These are phyloP conservation scores for Orbilia oligospora DNA, from an alignment of 2,329 filamentous ascomycete genomes.

Conservation along the genomic window DNA sequence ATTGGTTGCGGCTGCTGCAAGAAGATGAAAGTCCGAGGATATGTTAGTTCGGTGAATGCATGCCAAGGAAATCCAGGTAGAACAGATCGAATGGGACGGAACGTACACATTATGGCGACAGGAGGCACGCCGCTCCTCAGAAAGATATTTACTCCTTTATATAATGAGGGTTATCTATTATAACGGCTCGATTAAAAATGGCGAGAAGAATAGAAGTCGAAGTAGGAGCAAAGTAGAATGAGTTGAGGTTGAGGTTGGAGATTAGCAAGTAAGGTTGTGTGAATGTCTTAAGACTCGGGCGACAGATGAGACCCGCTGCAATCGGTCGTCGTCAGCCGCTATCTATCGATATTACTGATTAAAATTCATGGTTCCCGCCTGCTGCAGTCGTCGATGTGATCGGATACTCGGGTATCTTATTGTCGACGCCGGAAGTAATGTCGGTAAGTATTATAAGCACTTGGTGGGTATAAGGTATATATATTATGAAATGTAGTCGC, in stretches of 20 bases:
- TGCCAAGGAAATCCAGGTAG: slow-evolving; percentile 37
- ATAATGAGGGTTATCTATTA: neutral
- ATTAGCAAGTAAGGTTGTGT: slow-evolving; percentile 4
- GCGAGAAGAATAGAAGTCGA: neutral
- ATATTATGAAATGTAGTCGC: neutral
- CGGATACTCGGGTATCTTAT: neutral
- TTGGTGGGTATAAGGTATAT: neutral
- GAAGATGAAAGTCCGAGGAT: neutral
- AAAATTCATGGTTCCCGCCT: slow-evolving; percentile 31
- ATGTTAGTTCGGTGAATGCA: slow-evolving; percentile 1
- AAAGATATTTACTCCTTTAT: neutral
- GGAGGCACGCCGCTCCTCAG: slow-evolving; percentile 33
- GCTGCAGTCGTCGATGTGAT: slow-evolving; percentile 1
- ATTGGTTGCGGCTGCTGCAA: slow-evolving; percentile 40
- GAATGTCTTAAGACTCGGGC: slow-evolving; percentile 27
- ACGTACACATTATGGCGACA: slow-evolving; percentile 48
- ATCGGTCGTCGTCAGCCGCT: slow-evolving; percentile 48
- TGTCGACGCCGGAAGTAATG: neutral
- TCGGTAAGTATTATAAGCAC: neutral
- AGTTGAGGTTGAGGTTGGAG: neutral
- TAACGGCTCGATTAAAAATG: neutral
- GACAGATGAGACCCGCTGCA: slow-evolving; percentile 14
- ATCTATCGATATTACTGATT: neutral
- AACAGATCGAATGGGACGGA: neutral
- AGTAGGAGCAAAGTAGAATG: neutral